Evolutionary conservation across 78 protist genomes (phyloP).

Genomic region (Dictyostelium brefeldianum): DNA sequence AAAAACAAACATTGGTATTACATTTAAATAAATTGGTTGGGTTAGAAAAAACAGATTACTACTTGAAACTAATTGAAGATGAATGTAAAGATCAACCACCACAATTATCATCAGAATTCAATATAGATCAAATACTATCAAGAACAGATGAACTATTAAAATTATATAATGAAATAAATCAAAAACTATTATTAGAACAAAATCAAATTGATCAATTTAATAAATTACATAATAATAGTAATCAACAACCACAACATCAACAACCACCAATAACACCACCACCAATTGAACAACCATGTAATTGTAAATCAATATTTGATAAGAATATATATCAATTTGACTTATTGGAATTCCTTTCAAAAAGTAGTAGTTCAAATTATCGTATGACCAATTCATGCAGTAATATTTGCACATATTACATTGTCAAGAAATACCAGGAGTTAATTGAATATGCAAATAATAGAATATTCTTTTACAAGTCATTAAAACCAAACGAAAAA

Average conservation of each 20-base stretch:
- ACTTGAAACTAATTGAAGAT: not conserved
- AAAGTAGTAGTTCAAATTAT: not conserved
- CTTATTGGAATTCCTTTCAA: not conserved
- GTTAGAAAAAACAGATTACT: not conserved
- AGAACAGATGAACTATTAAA: slow-evolving; percentile 6
- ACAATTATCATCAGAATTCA: not conserved
- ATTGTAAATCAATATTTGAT: slow-evolving; percentile 7
- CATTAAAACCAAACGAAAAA: not conserved
- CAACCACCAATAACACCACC: not conserved
- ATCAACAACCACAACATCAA: not conserved
- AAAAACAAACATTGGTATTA: not conserved
- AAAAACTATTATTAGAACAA: not conserved
- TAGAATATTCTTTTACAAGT: not conserved
- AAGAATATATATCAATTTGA: not conserved
- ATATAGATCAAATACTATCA: not conserved
- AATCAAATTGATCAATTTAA: not conserved
- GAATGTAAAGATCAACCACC: not conserved
- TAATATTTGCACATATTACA: not conserved
- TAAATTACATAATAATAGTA: not conserved
- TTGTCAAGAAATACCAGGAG: slow-evolving; percentile 1
- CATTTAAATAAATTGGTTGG: slow-evolving; percentile 4
- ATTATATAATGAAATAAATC: not conserved
- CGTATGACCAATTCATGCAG: too few species aligned
- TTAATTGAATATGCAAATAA: slow-evolving; percentile 13
- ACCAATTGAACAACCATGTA: not conserved